A percentile compares a stretch with the other conserved stretches of the same genome.
These are phyloP conservation scores for Apiotrichum sp. DNA, from an alignment of 1,284 basidiomycete genomes.

Conservation along the genomic window DNA sequence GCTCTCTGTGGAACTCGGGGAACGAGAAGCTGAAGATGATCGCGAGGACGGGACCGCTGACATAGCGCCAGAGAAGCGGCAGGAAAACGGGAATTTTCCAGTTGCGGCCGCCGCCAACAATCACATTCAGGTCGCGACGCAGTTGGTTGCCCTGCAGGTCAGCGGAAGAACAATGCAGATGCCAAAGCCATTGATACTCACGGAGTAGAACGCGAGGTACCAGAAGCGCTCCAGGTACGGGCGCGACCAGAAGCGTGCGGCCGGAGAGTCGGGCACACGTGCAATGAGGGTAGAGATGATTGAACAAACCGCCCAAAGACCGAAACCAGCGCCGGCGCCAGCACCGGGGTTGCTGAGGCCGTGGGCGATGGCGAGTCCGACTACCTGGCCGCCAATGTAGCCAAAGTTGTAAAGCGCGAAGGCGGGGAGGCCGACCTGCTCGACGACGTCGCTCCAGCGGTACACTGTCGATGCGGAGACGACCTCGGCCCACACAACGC, in stretches of 20 bases:
- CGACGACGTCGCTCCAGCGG: conserved; percentile 17
- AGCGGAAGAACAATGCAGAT: background rate
- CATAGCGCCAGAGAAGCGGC: conserved; percentile 21
- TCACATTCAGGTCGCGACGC: conserved; percentile 22
- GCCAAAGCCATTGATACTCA: conserved; percentile 1
- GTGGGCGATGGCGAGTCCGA: conserved; percentile 20
- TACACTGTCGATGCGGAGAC: conserved; percentile 18
- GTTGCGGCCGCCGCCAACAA: conserved; percentile 19
- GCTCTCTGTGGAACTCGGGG: conserved; percentile 22
- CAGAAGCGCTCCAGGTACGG: conserved; percentile 13
- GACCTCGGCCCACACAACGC: conserved; percentile 23
- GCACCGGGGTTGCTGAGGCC: conserved; percentile 13
- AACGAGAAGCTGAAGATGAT: conserved; percentile 24
- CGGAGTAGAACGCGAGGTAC: conserved; percentile 26
- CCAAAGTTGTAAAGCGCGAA: conserved; percentile 18
- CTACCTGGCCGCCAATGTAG: conserved; percentile 16
- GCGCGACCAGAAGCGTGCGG: background rate
- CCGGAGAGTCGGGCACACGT: conserved; percentile 2
- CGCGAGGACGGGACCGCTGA: conserved; percentile 21
- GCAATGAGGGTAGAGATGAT: conserved; percentile 13
- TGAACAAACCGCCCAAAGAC: conserved; percentile 10
- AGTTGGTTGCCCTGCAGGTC: conserved; percentile 20
- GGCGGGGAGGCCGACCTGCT: conserved; percentile 12
- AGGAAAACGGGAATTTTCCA: conserved; percentile 24
- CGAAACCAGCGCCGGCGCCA: conserved; percentile 19